Conservation (phyloP, 2,329 filamentous ascomycete species). For the Colletotrichum incanum region DNA sequence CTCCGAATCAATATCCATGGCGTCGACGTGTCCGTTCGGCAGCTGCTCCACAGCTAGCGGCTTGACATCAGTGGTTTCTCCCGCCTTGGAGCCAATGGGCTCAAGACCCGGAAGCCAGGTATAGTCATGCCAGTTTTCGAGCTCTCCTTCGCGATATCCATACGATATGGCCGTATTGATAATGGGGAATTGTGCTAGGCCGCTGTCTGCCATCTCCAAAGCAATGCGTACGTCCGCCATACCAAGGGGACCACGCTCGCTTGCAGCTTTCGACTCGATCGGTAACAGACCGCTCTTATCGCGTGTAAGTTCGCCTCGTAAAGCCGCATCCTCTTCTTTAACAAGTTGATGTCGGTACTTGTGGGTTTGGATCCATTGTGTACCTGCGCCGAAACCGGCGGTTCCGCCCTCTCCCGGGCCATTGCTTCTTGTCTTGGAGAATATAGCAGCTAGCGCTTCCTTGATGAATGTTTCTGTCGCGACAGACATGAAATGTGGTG, state of each 20-base stretch:
- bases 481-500: conserved; percentile 75
- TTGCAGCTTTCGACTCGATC: conserved; percentile 83
- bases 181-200: conserved; percentile 83
- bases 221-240: conserved; percentile 86
- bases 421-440: conserved; percentile 76
- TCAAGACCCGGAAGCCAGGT: conserved; percentile 61
- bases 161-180: conserved; percentile 80
- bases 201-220: conserved; percentile 81
- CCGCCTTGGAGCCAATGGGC: conserved; percentile 20
- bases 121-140: conserved; percentile 77
- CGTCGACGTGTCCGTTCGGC: conserved; percentile 67
- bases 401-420: conserved; percentile 74
- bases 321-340: conserved; percentile 80
- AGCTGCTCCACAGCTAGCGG: conserved; percentile 53
- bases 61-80: conserved; percentile 50
- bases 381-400: conserved; percentile 75
- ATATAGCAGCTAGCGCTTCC: conserved; percentile 74
- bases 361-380: conserved; percentile 83
- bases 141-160: conserved; percentile 82
- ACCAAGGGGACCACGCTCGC: conserved; percentile 79
- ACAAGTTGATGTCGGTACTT: conserved; percentile 83
- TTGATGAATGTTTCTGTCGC: conserved; percentile 79
- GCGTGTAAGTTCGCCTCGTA: conserved; percentile 80
- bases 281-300: conserved; percentile 86
- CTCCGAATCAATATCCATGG: conserved; percentile 73